A percentile compares a stretch with the other conserved stretches of the same genome.
phyloP scores from a whole-genome alignment of 2,329 filamentous ascomycete genomes.

The Juglanconis juglandina region DNA sequence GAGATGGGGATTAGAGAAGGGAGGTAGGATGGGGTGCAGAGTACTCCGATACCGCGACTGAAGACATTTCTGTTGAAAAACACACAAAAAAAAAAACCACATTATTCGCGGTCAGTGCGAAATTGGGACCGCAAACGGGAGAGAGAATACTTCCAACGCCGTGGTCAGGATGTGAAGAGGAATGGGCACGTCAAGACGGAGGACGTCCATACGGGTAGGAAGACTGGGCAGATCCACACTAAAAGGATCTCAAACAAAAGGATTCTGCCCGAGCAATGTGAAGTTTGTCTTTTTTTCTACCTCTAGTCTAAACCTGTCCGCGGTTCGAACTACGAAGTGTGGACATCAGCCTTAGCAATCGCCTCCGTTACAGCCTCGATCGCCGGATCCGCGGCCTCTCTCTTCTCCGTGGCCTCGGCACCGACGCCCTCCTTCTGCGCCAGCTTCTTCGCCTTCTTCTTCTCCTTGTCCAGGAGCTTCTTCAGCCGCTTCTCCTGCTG shows the following conservation, averaged over 20 bases:
- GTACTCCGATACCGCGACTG: no score
- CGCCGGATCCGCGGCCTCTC: conserved; percentile 22
- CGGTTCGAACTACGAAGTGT: conserved; percentile 18
- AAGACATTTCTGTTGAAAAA: no score
- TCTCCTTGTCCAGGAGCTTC: conserved; percentile 49
- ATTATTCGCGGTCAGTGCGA: no score
- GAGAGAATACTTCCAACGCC: no score
- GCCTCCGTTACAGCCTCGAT: conserved; percentile 25
- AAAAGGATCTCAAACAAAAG: no score
- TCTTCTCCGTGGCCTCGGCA: conserved; percentile 25
- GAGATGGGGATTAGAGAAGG: conserved; percentile 45
- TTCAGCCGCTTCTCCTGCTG: conserved; percentile 49
- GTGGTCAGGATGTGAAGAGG: no score
- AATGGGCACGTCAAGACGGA: no score
- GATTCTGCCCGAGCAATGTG: no score
- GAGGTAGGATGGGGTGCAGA: not conserved
- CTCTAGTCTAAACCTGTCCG: not conserved
- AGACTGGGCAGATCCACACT: no score
- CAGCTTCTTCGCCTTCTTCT: conserved; percentile 41
- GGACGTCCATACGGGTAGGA: no score
- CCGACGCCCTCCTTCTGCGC: conserved; percentile 11
- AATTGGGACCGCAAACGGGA: no score
- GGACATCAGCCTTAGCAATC: conserved; percentile 25
- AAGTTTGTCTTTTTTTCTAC: not conserved
- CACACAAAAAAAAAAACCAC: no score